Conservation (phyloP, 495 filamentous ascomycete genomes). For the Neurospora sp. region DNA sequence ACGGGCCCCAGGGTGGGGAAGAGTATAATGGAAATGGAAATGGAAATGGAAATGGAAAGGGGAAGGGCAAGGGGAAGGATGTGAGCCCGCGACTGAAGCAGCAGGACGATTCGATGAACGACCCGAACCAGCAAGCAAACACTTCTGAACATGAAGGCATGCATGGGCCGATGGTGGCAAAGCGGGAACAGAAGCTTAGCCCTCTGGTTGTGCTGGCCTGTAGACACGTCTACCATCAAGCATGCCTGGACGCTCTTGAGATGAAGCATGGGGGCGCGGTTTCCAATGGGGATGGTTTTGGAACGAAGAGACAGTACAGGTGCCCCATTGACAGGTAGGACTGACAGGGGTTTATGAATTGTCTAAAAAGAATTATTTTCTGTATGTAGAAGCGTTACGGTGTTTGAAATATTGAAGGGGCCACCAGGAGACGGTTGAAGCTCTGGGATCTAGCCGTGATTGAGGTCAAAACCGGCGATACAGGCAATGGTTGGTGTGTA, state of each 20-base stretch:
- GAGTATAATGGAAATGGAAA: constrained; percentile 30
- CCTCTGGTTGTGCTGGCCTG: constrained; percentile 51
- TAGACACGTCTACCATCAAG: constrained; percentile 53
- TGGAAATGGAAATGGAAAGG: constrained; percentile 12
- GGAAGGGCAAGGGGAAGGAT: constrained; percentile 26
- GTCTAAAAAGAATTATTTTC: not conserved
- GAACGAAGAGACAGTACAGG: constrained; percentile 37
- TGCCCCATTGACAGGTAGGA: constrained; percentile 45
- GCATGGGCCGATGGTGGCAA: not conserved
- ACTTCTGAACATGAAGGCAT: constrained; percentile 7
- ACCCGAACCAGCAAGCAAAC: not conserved
- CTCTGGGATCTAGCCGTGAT: not conserved
- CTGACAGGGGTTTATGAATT: not conserved
- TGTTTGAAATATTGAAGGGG: not conserved
- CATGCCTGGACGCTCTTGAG: constrained; percentile 47
- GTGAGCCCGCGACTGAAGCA: constrained; percentile 8
- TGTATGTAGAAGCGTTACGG: constrained; percentile 3
- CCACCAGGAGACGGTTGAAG: not conserved
- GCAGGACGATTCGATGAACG: constrained; percentile 2
- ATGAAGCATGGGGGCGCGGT: constrained; percentile 26
- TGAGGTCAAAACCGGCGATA: not conserved
- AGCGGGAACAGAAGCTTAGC: constrained; percentile 27
- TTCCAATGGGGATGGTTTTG: constrained; percentile 20
- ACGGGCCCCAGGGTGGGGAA: not conserved
- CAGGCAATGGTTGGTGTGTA: not conserved